Evolutionary conservation across 257 asterid species (phyloP), one percentile per base, ranked within the genome.

Genomic region (Rauvolfia tetraphylla): DNA sequence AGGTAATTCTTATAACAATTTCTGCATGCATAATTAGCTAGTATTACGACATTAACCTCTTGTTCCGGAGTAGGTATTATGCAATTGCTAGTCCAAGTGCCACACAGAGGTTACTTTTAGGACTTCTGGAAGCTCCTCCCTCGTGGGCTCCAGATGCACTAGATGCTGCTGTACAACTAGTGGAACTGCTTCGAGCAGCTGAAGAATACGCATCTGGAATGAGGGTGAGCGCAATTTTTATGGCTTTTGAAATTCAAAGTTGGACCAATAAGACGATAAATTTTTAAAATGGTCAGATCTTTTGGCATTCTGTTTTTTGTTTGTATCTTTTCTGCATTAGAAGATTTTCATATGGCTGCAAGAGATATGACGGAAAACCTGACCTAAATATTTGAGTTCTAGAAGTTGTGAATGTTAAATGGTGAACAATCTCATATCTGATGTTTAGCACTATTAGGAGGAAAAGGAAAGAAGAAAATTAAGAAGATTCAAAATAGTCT

Each of bases 141-240:
- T 95, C 99, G 31, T 93, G 98, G 99, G 99, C 99, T 72, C 99
- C 99, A 22, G 99, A 95, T 86, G 99, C 99, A 70, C 97, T 95
- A 76, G 97, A 95, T 85, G 99, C 99, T 86, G 93, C 99, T 82
- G 98, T 95, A 59, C 99, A 95, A 81, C 88, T 95, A 59, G 99
- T 95, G 87, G 99, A 95, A 86, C 96, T 95, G 71, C 95, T 95
- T 72, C 93, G 97, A 79, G 99, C 99, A 72, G 99, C 99, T 67
- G 99, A 95, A 82, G 99, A 93, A 84, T 95, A 93, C 85, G 96
- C 98, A 81, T 75, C 97, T 48, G 94, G 95, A 74, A 89, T 91
- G 90, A 89, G 97, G 94, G 98, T 95, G 88, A 72, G 49, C 53
- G 13, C 62, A 51, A 46, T 2, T 31, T n/a, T 70, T 46, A 44